Evolutionary conservation across 2,329 filamentous ascomycete genomes (phyloP).

Genomic region (Biscogniauxia sp.): DNA sequence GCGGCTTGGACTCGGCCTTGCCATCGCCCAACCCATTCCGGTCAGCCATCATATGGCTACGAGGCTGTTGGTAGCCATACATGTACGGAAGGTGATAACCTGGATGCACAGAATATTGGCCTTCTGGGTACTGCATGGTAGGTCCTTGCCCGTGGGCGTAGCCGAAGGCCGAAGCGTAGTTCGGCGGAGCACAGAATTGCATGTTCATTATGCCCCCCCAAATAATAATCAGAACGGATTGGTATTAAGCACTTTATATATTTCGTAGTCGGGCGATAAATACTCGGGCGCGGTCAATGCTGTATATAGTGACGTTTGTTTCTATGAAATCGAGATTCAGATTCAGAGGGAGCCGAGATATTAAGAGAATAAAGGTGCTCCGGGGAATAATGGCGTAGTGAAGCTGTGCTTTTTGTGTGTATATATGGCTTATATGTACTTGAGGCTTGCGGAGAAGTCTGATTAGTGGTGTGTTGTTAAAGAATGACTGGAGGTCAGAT

Average conservation of each 20-base stretch:
- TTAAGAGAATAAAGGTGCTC: slow-evolving; percentile 9
- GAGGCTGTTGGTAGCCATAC: slow-evolving; percentile 29
- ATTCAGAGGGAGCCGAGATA: slow-evolving; percentile 9
- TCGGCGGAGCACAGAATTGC: slow-evolving; percentile 26
- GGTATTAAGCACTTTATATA: slow-evolving; percentile 19
- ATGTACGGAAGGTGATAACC: slow-evolving; percentile 29
- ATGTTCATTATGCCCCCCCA: slow-evolving; percentile 28
- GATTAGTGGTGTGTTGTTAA: slow-evolving; percentile 23
- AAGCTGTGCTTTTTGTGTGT: neutral
- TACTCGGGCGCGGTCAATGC: slow-evolving; percentile 5
- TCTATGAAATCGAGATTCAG: slow-evolving; percentile 7
- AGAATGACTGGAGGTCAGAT: slow-evolving; percentile 35
- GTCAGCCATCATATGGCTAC: slow-evolving; percentile 25
- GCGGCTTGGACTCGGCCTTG: slow-evolving; percentile 46
- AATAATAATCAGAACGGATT: slow-evolving; percentile 7
- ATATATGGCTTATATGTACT: slow-evolving; percentile 19
- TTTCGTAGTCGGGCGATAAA: slow-evolving; percentile 11
- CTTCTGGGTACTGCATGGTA: slow-evolving; percentile 26
- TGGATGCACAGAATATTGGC: slow-evolving; percentile 26
- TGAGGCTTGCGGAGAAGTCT: slow-evolving; percentile 1
- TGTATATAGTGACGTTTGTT: slow-evolving; percentile 15
- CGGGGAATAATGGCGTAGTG: slow-evolving; percentile 2
- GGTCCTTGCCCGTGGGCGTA: slow-evolving; percentile 24
- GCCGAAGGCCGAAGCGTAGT: slow-evolving; percentile 27
- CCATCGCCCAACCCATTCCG: slow-evolving; percentile 25